Conservation (phyloP, 441 rosid species). For the Sinapis alba region DNA sequence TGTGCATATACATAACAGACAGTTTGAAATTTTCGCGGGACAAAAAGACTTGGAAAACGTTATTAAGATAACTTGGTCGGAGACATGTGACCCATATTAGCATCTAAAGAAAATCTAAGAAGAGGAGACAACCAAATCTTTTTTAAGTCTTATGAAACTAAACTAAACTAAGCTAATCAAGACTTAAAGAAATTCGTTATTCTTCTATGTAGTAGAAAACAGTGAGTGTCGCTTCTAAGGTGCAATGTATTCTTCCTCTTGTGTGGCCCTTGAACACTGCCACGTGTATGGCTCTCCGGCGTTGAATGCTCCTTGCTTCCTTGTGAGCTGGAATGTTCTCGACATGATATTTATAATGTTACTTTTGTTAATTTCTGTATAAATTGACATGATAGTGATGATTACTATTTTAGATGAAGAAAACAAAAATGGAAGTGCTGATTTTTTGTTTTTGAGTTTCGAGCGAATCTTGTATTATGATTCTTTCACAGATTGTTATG, state of each 20-base stretch:
- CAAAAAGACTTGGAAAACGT: conserved; percentile 26
- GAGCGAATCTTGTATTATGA: conserved; percentile 30
- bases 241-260: conserved; percentile 29
- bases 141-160: conserved; percentile 11
- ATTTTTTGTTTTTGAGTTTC: conserved; percentile 11
- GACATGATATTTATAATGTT: conserved; percentile 20
- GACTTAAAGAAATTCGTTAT: conserved; percentile 1
- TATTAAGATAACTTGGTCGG: conserved; percentile 25
- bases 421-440: background rate
- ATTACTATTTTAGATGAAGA: background rate
- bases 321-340: conserved; percentile 40
- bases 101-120: conserved; percentile 29
- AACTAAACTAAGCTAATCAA: background rate
- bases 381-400: conserved; percentile 18
- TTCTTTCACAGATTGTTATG: conserved; percentile 31
- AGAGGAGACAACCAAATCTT: conserved; percentile 37
- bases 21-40: conserved; percentile 6
- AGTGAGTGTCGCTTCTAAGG: conserved; percentile 14
- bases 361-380: conserved; percentile 3
- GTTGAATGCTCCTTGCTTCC: conserved; percentile 16
- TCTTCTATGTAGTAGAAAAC: conserved; percentile 17
- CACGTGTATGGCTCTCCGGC: conserved; percentile 33
- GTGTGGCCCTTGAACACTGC: background rate
- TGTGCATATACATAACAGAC: conserved; percentile 28
- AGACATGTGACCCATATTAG: conserved; percentile 24